Percentiles rank a stretch among this genome's conserved stretches.
phyloP scores from a whole-genome alignment of 2,329 filamentous ascomycete genomes.

The Scedosporium dehoogii region DNA sequence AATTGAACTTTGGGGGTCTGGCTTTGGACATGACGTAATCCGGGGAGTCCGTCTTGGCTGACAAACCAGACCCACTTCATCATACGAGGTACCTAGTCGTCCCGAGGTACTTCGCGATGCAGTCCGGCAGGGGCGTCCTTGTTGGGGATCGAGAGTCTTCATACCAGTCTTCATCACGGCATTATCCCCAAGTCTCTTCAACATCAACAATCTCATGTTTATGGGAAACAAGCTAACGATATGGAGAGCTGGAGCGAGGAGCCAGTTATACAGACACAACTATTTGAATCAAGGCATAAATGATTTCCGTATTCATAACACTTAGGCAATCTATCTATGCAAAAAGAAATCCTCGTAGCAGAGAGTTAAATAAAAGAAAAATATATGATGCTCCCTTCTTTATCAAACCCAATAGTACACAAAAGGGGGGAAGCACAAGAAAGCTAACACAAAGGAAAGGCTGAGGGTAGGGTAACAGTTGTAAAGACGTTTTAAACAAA shows the following conservation, averaged over 20 bases:
- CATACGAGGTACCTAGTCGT: too few species aligned
- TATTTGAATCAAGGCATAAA: not conserved
- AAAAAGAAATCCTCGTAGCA: not conserved
- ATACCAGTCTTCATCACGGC: too few species aligned
- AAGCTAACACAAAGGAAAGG: not conserved
- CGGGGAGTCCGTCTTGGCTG: not conserved
- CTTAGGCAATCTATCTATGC: slow-evolving; percentile 1
- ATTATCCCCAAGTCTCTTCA: too few species aligned
- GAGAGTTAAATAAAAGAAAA: not conserved
- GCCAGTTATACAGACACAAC: too few species aligned
- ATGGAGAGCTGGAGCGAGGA: too few species aligned
- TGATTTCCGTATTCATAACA: not conserved
- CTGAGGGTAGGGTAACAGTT: not conserved
- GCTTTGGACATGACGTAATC: not conserved
- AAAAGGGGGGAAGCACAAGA: not conserved
- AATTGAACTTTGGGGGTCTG: too few species aligned
- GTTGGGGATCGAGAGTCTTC: too few species aligned
- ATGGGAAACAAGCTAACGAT: too few species aligned
- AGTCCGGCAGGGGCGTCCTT: too few species aligned
- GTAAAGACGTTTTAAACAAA: not conserved
- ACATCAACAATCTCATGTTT: too few species aligned
- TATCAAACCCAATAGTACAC: not conserved
- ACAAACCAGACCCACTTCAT: too few species aligned
- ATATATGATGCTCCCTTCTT: not conserved
- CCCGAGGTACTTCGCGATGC: too few species aligned